Base-by-base conservation (phyloP, 495 filamentous ascomycete species). In the Aspergillus egyptiacus region DNA sequence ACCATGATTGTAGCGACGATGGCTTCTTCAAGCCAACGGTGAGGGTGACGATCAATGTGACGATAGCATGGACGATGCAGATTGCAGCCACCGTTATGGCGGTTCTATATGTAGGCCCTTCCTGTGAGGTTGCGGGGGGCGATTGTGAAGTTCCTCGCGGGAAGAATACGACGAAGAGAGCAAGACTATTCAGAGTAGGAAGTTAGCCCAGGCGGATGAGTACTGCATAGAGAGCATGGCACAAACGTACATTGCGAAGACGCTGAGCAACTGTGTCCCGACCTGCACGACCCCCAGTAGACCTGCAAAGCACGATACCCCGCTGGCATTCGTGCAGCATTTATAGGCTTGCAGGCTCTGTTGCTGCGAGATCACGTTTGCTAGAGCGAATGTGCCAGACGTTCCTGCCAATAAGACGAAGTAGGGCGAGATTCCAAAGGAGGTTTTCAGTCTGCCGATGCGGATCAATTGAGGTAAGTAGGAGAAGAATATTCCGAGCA, bases 381-480 rank as follows among this genome's bases (percentile, higher is more conserved):
- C 87, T 61, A 97, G 85, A 13, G 87, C 82, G 46, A 85, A 86
- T 9, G 91, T 95, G 39, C 83, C 83, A 7, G 88, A 91, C 2
- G 89, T 95, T 15, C 84, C 85, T 39, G 94, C 93, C 19, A 98
- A 84, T 14, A 97, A 81, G 49, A 98, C 79, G 58, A 95, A 98
- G 59, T 88, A 87, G 2, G 93, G 91, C 23, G 89, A 95, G 43
- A 98, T 91, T 37, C 93, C 93, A 68, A 91, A 89, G n/a, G 94
- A 95, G 36, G 87, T 91, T 40, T 85, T 81, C 27, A 89, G 81
- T 33, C 76, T 67, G 54, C 95, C 87, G 71, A 98, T 97, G 50
- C 91, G 87, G 63, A 83, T 73, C 65, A 97, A 93, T 64, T 98
- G 93, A 2, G 93, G 94, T 22, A 96, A 79, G 67, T 98, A 98